phyloP scores from a whole-genome alignment of 768 basidiomycete species.

The Pleurotus ostreatus region DNA sequence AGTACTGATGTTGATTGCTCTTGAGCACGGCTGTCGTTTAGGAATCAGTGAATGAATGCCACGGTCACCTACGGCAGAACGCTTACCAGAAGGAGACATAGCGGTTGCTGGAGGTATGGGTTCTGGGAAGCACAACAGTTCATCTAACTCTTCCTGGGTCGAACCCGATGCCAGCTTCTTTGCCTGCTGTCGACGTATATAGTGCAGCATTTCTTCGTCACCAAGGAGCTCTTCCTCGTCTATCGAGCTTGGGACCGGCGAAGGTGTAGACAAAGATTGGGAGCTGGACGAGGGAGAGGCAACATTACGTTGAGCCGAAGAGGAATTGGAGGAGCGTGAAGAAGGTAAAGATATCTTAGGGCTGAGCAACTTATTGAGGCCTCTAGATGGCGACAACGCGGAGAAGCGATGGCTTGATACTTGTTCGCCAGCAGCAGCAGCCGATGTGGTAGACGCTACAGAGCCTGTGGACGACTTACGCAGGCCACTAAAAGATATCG shows the following conservation, averaged over 20 bases:
- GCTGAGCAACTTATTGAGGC: slow-evolving; percentile 67
- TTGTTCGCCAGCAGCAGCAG: slow-evolving; percentile 37
- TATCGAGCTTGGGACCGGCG: slow-evolving; percentile 70
- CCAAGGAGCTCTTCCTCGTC: slow-evolving; percentile 87
- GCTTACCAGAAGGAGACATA: slow-evolving; percentile 67
- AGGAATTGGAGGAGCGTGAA: slow-evolving; percentile 50
- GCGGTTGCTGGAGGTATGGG: slow-evolving; percentile 70
- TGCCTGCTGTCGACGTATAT: slow-evolving; percentile 85
- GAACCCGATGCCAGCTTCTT: slow-evolving; percentile 83
- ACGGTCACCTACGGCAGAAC: not conserved
- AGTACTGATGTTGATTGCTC: slow-evolving; percentile 58
- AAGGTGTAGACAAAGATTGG: slow-evolving; percentile 79
- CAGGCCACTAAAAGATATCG: slow-evolving; percentile 70
- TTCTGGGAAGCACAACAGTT: slow-evolving; percentile 89
- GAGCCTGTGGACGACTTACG: slow-evolving; percentile 85
- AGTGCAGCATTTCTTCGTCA: slow-evolving; percentile 97
- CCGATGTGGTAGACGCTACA: slow-evolving; percentile 61
- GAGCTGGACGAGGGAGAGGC: slow-evolving; percentile 66
- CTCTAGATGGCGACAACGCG: slow-evolving; percentile 80
- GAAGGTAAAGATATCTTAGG: slow-evolving; percentile 70
- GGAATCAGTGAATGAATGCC: slow-evolving; percentile 8
- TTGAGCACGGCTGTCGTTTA: slow-evolving; percentile 54
- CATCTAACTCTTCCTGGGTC: slow-evolving; percentile 83
- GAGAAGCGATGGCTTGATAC: slow-evolving; percentile 67
- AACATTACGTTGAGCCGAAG: slow-evolving; percentile 47